Percentiles rank a stretch among this genome's conserved stretches.
These are phyloP conservation scores for Fraxinus xanthoxyloides DNA, from an alignment of 305 asterid species.

Conservation along the genomic window DNA sequence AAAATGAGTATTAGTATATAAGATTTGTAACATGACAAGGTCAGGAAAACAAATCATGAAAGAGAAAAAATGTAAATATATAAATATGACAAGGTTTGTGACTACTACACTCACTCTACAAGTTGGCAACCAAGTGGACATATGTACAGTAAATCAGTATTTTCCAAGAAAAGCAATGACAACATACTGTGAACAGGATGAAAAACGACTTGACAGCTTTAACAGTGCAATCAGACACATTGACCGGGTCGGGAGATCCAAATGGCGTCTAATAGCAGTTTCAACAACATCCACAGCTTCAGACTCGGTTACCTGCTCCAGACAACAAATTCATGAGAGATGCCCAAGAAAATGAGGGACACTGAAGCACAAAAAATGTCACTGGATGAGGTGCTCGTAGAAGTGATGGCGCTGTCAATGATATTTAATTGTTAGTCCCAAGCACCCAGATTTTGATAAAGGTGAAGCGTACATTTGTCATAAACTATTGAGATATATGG, in stretches of 20 bases:
- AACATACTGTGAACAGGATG: constrained; percentile 83
- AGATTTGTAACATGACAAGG: constrained; percentile 2
- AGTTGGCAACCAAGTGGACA: not conserved
- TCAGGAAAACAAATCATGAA: constrained; percentile 15
- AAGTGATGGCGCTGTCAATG: not conserved
- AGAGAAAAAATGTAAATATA: not conserved
- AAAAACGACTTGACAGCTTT: constrained; percentile 89
- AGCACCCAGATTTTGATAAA: not conserved
- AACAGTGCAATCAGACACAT: constrained; percentile 89
- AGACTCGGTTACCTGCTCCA: constrained; percentile 85
- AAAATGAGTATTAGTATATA: not conserved
- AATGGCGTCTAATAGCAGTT: constrained; percentile 56
- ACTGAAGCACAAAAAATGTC: constrained; percentile 14
- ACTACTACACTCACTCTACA: not conserved
- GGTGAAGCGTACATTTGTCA: not conserved
- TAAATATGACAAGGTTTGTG: constrained; percentile 1
- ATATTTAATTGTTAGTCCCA: not conserved
- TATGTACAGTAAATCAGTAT: constrained; percentile 14
- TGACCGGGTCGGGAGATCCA: constrained; percentile 75
- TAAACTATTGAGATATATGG: not conserved
- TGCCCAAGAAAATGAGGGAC: constrained; percentile 18
- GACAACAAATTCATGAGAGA: constrained; percentile 21
- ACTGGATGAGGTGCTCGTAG: not conserved
- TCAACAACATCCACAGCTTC: constrained; percentile 90
- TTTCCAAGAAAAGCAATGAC: constrained; percentile 9